Base-by-base conservation (phyloP, 495 filamentous ascomycete genomes). In the Penicillium goetzii region DNA sequence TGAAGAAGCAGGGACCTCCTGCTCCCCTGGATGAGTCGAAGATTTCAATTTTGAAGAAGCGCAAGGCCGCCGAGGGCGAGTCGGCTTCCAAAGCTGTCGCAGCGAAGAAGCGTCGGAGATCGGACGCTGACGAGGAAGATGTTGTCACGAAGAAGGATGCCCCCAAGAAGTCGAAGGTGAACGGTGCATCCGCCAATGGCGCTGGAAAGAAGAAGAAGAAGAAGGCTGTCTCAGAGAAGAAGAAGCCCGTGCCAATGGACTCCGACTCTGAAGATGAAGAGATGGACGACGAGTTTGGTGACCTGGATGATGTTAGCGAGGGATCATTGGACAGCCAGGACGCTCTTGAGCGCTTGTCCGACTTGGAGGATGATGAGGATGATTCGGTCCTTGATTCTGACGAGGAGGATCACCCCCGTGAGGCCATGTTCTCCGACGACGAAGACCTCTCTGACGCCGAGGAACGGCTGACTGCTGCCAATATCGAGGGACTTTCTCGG, bases 1-100 rank as follows among this genome's bases (percentile, higher is more conserved):
- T 97, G 89, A 88, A 90, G 74, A 97, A 98, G 79, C 95, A 99
- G 82, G 96, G 92, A 38, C 85, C 90, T 63, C 96, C 96, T 33
- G 84, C 87, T 61, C 84, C 88, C 32, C 85, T 97, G 61, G 89
- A 94, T 67, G 92, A 97, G 74, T 87, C 85, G 28, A 89, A 89
- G 68, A 87, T 90, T 63, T 83, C 88, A 34, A 87, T 86, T 56
- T 73, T 88, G 59, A 91, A 84, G 70, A 89, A 97, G 82, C 83
- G 91, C 72, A 96, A 96, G 77, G 86, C 84, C 41, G 85, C 81
- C 30, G 78, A 86, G 36, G 78, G 81, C 68, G 78, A 80, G 55
- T 62, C 75, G 21, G 53, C 65, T 15, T 19, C 68, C 32, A 80
- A 80, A 62, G 64, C 74, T 61, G 74, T 72, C 53, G 74, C 79